Evolutionary conservation across 306 rosid genomes (phyloP).

Genomic region (Medicago lupulina): DNA sequence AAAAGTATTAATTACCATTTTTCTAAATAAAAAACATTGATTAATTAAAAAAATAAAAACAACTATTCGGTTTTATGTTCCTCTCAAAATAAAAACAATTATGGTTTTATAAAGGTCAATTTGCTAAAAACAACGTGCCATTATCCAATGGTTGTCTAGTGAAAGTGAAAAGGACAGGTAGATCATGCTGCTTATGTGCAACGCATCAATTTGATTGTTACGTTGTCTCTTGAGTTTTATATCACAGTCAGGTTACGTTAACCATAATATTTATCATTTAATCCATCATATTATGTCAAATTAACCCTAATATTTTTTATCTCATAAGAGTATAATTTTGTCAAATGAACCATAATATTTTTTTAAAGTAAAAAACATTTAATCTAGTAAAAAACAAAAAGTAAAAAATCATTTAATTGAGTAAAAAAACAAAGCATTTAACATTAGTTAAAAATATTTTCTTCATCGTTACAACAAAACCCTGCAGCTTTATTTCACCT

Average conservation of each 20-base stretch:
- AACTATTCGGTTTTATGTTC: conserved; percentile 8
- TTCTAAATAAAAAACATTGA: too few species aligned
- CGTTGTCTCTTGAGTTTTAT: conserved; percentile 8
- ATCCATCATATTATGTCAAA: background rate
- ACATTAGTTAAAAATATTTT: background rate
- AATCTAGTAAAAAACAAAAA: background rate
- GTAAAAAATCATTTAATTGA: background rate
- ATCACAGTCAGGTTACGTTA: conserved; percentile 48
- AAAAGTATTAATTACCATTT: too few species aligned
- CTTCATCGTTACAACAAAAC: conserved; percentile 16
- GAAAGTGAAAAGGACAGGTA: conserved; percentile 42
- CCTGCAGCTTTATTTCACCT: conserved; percentile 73
- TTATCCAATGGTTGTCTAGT: conserved; percentile 18
- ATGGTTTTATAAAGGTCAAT: conserved; percentile 30
- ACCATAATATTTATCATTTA: background rate
- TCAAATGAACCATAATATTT: background rate
- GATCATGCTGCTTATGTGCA: conserved; percentile 40
- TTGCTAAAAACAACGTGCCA: conserved; percentile 25
- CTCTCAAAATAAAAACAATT: too few species aligned
- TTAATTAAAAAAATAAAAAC: background rate
- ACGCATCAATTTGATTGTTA: conserved; percentile 20
- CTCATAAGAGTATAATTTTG: background rate
- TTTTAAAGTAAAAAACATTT: background rate
- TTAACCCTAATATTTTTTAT: background rate
- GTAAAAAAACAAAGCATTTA: background rate